Base-by-base conservation (phyloP, 2,329 filamentous ascomycete species). In the Botryosphaeria dothidea region DNA sequence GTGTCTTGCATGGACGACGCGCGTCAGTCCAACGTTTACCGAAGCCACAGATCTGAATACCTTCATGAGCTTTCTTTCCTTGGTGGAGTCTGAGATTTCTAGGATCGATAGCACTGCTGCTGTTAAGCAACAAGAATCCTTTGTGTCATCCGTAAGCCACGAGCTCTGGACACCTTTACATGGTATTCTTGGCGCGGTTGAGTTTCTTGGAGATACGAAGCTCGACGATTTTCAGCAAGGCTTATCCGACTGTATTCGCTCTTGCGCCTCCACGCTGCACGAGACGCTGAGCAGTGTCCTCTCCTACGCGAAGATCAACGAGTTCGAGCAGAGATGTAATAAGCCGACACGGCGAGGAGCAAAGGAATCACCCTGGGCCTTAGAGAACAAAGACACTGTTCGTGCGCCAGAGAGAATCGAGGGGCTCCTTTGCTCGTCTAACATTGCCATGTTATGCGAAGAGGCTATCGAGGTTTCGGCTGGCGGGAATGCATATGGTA, bases 91-190 rank as follows among this genome's bases (percentile, higher is more conserved):
- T 57, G 62, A 65, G 52, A 34, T 65, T 23, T 65, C 62, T n/a
- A 54, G 62, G 13, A 48, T 65, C 29, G 62, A 65, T 65, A 58
- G 51, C 38, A 45, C 58, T 34, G 62, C 62, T 27, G 51, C 62
- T 49, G 41, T 57, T 41, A 57, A 58, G n/a, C 51, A 57, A 41
- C 51, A 65, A 41, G 52, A 57, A 27, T 56, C 78, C 13, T 79
- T 81, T 62, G 74, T 81, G 36, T 75, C 76, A 21, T 78, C 77
- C 8, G 77, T 81, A 36, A 77, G 74, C 1, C 79, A 81, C 65
- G 79, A 81, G 64, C 34, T 57, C 27, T 49, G 54, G 27, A 52
- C 51, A 34, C 65, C 52, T 29, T 36, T 65, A 21, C 62, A 60
- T 38, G 62, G 56, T 21, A 65, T 60, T 41, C 61, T 65, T 31